Base-by-base conservation (phyloP, 2,329 filamentous ascomycete genomes). In the Nothophaeocryptopus gaeumannii region DNA sequence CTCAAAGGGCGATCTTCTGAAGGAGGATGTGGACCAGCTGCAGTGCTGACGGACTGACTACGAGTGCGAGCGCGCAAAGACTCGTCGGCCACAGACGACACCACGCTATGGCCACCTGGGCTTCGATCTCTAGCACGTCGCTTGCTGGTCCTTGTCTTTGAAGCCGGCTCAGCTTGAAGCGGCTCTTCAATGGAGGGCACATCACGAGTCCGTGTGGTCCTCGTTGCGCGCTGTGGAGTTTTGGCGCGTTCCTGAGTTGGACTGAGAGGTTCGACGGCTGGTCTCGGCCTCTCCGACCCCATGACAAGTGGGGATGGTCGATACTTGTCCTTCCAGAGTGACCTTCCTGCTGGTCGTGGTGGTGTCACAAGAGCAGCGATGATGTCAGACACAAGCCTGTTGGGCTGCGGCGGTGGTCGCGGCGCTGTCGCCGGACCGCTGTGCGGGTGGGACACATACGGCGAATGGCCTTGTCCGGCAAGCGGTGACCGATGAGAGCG, bases 1-100 rank as follows among this genome's bases (percentile, higher is more conserved):
- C 63, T 63, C 34, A 65, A 60, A 8, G 70, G 70, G 11, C 72
- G 70, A 20, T 67, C 70, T 43, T 73, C 70, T n/a, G 58, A 54
- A 11, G 64, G 58, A 3, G 67, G 65, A 31, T 71, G 50, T 0
- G 69, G 71, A 16, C 74, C 74, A 4, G 70, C 68, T 38, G 74
- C 71, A 2, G 74, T 77, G 11, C 72, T 62, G 38, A 77, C 67
- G 10, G 76, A 78, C 32, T 74, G 74, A 56, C 75, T 78, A 42
- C 75, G 66, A 40, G 74, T 77, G 10, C 72, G 68, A 39, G 68
- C 70, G 51, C 71, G 70, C 20, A 67, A 58, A 12, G 74, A 74
- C 5, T 71, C 71, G 35, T 70, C 73, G 20, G 74, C 67, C 44
- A 70, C 70, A 11, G 75, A 77, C 11, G 76, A 77, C 16, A 72